Base-by-base conservation (phyloP, 768 basidiomycete species). In the Tulasnella sp. region DNA sequence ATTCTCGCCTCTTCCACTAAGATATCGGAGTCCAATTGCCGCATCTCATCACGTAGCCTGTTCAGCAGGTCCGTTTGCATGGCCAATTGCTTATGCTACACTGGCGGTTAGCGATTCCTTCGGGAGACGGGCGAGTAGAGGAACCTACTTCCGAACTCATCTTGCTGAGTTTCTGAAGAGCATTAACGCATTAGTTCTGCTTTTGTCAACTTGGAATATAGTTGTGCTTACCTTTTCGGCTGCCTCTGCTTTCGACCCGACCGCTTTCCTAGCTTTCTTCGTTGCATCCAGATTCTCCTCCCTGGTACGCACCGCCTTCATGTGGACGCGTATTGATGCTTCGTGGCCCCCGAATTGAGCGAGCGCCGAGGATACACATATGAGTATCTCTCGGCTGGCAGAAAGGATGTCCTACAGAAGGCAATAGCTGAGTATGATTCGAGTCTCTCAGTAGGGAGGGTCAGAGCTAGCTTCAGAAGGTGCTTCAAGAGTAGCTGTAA, bases 261-360 rank as follows among this genome's bases (percentile, higher is more conserved):
- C 75, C 9, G 74, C 74, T 63, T 83, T 81, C 53, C 91, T 76
- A 17, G 84, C 78, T 12, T 83, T 79, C 64, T 81, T 83, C 12
- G 91, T 71, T 2, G 86, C 84, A 56, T 88, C 88, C 2, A 96
- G 77, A 2, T 73, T 75, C 68, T 97, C 92, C 68, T 97, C 92
- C 5, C 83, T 77, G 8, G 87, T 81, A 30, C 92, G 82, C 52
- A 97, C 81, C 4, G 79, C 71, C 69, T 97, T 96, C 75, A 90
- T 81, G 50, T 83, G 81, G 19, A 73, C 73, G 9, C 88, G 80
- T 52, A 93, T 78, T 4, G 75, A 71, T 48, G 81, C 78, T 43
- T 87, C 84, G 62, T 87, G 84, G 2, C 75, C 73, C 0, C 87
- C 83, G 69, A 85, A 91, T 31, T 80, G 78, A 8, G 77, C 72